Conservation (phyloP, 1,284 basidiomycete genomes). For the Entoloma clypeatum region DNA sequence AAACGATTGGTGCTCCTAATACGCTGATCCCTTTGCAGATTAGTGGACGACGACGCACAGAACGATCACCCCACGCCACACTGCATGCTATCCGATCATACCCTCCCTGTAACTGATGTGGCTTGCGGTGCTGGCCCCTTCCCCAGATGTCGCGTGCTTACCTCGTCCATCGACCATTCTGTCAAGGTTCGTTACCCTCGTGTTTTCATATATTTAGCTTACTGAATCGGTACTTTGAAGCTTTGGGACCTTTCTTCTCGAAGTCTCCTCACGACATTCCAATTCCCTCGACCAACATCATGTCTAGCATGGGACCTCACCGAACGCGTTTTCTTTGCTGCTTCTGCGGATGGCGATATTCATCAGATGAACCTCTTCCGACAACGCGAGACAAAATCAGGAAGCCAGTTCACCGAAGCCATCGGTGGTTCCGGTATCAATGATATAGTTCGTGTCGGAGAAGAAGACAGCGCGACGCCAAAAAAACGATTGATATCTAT, state of each 20-base stretch:
- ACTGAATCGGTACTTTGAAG: conserved; percentile 30
- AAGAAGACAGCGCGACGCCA: conserved; percentile 41
- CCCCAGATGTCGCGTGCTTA: conserved; percentile 75
- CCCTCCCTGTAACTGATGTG: conserved; percentile 83
- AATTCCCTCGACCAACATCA: conserved; percentile 72
- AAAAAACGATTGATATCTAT: conserved; percentile 61
- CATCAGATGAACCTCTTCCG: conserved; percentile 82
- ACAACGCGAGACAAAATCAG: conserved; percentile 47
- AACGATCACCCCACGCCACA: conserved; percentile 74
- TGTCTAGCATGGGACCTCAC: conserved; percentile 75
- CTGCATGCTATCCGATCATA: conserved; percentile 86
- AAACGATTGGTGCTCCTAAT: conserved; percentile 15
- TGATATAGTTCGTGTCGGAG: conserved; percentile 64
- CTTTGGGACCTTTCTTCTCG: conserved; percentile 81
- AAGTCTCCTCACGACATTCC: conserved; percentile 80
- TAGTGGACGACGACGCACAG: conserved; percentile 68
- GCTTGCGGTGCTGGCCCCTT: conserved; percentile 76
- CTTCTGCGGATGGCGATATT: conserved; percentile 66
- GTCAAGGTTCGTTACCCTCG: conserved; percentile 66
- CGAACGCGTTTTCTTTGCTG: conserved; percentile 87
- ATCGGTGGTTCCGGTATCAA: conserved; percentile 71
- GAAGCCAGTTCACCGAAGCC: conserved; percentile 55
- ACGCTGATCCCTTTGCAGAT: conserved; percentile 36
- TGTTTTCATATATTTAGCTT: conserved; percentile 10
- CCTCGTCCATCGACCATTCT: conserved; percentile 85